These are phyloP conservation scores for Starmerella ratchasimensis DNA, from an alignment of 805 yeast species.

Conservation along the genomic window DNA sequence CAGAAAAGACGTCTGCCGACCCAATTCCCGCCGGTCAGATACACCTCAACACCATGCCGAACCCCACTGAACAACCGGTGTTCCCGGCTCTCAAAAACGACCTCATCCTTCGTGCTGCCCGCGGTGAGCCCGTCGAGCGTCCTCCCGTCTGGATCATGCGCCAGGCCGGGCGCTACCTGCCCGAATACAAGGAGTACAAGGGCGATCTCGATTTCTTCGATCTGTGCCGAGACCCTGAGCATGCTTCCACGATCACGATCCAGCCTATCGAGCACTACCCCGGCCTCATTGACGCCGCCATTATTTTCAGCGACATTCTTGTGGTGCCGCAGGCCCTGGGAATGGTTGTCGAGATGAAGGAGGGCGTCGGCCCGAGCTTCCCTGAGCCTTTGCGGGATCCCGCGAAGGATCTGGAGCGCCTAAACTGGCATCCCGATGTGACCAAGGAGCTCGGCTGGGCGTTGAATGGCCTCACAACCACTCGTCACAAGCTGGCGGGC, in stretches of 20 bases:
- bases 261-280: slow-evolving; percentile 86
- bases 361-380: slow-evolving; percentile 88
- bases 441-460: slow-evolving; percentile 82
- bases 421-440: slow-evolving; percentile 50
- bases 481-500: slow-evolving; percentile 76
- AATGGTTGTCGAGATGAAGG: slow-evolving; percentile 83
- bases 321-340: slow-evolving; percentile 99
- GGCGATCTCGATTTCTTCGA: slow-evolving; percentile 81
- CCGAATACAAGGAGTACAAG: slow-evolving; percentile 84
- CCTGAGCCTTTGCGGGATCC: slow-evolving; percentile 73
- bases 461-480: slow-evolving; percentile 76
- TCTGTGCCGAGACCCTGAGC: slow-evolving; percentile 87
- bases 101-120: slow-evolving; percentile 79
- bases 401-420: slow-evolving; percentile 38
- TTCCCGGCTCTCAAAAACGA: slow-evolving; percentile 71
- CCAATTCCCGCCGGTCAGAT: too few relatives aligned
- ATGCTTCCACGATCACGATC: slow-evolving; percentile 85
- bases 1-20: too few relatives aligned
- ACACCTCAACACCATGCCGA: neutral
- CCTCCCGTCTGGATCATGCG: slow-evolving; percentile 61
- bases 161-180: slow-evolving; percentile 29
- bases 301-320: slow-evolving; percentile 85
- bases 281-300: slow-evolving; percentile 90
- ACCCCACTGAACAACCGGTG: neutral
- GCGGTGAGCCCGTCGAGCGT: slow-evolving; percentile 80